Conservation (phyloP, 2,329 filamentous ascomycete genomes). For the Fusarium concolor region DNA sequence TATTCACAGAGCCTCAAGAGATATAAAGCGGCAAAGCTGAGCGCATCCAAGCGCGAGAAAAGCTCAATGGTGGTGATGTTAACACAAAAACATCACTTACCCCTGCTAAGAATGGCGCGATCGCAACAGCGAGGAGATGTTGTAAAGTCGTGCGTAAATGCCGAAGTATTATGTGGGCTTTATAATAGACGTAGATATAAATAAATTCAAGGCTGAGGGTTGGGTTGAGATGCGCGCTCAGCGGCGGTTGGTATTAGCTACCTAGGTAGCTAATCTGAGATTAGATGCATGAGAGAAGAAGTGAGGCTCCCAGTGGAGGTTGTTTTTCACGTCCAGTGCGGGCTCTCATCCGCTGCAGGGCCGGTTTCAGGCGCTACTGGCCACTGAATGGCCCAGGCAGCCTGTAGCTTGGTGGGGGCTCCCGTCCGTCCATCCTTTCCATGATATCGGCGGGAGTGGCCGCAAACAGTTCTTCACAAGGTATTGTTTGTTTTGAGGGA, state of each 20-base stretch:
- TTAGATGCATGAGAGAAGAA: conserved; percentile 35
- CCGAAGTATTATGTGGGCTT: not conserved
- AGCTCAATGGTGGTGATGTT: not conserved
- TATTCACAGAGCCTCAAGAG: no score
- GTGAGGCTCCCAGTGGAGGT: conserved; percentile 37
- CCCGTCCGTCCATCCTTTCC: not conserved
- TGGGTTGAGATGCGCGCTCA: conserved; percentile 22
- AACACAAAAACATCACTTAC: conserved; percentile 27
- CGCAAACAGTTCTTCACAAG: not conserved
- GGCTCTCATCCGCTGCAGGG: conserved; percentile 11
- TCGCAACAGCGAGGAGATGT: conserved; percentile 12
- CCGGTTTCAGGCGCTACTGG: conserved; percentile 34
- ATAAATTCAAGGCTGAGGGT: conserved; percentile 2
- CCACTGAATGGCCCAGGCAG: conserved; percentile 21
- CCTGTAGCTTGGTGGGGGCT: conserved; percentile 1
- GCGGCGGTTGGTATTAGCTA: conserved; percentile 22
- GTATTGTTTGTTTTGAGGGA: not conserved
- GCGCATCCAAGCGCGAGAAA: conserved; percentile 7
- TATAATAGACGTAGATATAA: not conserved
- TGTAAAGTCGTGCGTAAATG: conserved; percentile 10
- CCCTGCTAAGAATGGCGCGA: conserved; percentile 35
- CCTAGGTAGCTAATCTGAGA: conserved; percentile 5
- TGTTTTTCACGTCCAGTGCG: conserved; percentile 30
- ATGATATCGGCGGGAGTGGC: not conserved
- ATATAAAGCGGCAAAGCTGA: not conserved